Evolutionary conservation across 2,329 filamentous ascomycete genomes (phyloP).

Genomic region (Ceratocystis variospora): DNA sequence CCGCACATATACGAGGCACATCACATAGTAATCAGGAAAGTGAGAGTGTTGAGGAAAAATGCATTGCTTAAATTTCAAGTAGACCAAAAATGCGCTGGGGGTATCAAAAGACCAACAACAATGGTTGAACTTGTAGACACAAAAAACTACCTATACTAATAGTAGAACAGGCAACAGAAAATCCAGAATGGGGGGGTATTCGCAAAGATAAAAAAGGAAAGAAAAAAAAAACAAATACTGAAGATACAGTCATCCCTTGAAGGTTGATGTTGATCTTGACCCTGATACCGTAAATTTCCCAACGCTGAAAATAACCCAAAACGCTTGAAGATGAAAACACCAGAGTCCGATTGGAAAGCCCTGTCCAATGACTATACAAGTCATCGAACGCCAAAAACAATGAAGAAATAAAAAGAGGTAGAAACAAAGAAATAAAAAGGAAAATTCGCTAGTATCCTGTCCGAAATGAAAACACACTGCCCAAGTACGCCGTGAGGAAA

Average conservation of each 20-base stretch:
- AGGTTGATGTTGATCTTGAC: neutral
- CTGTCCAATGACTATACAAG: neutral
- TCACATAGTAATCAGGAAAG: neutral
- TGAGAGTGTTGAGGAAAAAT: slow-evolving; percentile 5
- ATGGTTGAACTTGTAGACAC: slow-evolving; percentile 11
- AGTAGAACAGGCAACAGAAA: neutral
- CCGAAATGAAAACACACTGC: slow-evolving; percentile 7
- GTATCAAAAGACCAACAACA: slow-evolving; percentile 5
- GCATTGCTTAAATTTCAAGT: slow-evolving; percentile 10
- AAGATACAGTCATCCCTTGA: neutral
- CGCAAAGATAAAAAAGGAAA: neutral
- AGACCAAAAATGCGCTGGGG: slow-evolving; percentile 10
- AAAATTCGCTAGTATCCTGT: slow-evolving; percentile 4
- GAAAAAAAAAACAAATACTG: slow-evolving; percentile 3
- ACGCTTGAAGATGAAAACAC: slow-evolving; percentile 9
- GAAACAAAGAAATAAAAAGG: neutral
- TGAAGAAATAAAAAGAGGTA: neutral
- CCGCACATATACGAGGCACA: neutral
- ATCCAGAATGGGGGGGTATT: slow-evolving; percentile 5
- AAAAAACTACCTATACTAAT: slow-evolving; percentile 10
- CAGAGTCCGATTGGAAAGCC: neutral
- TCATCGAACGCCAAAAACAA: slow-evolving; percentile 1
- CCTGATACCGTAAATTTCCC: slow-evolving; percentile 4
- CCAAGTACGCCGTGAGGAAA: slow-evolving; percentile 5
- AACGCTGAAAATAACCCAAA: slow-evolving; percentile 7